Base-by-base conservation (phyloP, 352 stramenopile genomes). In the Pythium volutum region DNA sequence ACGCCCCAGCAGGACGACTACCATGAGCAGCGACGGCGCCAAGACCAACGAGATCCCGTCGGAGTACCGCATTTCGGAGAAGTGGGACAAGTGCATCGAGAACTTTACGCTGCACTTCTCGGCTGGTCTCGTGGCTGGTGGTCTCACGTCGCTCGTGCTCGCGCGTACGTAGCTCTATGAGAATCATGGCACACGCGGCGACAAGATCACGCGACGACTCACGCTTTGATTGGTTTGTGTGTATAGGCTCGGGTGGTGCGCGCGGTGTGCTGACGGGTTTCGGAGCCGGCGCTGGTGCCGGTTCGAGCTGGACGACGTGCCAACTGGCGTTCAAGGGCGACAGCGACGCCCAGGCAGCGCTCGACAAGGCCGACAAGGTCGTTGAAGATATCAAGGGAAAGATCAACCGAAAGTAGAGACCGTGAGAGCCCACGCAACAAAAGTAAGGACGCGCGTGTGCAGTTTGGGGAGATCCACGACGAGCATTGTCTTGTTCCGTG, bases 1-100 rank as follows among this genome's bases (percentile, higher is more conserved):
- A 34, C 46, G 39, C 33, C 26, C 22, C 55, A 48, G n/a, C n/a
- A n/a, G n/a, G 45, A 25, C 18, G 18, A 41, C 56, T 38, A 43
- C 53, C 25, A 66, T 62, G 51, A 66, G 64, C 63, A 70, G 63
- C 52, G 39, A 49, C 57, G 41, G 29, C 57, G 78, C 63, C 60
- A 72, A 84, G 48, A 80, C 36, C 14, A 43, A 83, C 51, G 67
- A 71, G 56, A 91, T 89, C 71, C 85, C 85, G 69, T 95, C 85
- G 48, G 85, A 95, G 77, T 95, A 90, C 80, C 79, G 80, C 66
- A 93, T 95, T 76, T 95, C 85, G 26, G 85, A 95, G 74, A 95
- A 95, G 68, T 95, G 85, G 85, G 85, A 95, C 78, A 93, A 93
- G 73, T 95, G 85, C 55, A 73, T 95, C 38, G 85, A 95, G 70